Conservation (phyloP, 768 basidiomycete genomes). For the Suillus brevipes region DNA sequence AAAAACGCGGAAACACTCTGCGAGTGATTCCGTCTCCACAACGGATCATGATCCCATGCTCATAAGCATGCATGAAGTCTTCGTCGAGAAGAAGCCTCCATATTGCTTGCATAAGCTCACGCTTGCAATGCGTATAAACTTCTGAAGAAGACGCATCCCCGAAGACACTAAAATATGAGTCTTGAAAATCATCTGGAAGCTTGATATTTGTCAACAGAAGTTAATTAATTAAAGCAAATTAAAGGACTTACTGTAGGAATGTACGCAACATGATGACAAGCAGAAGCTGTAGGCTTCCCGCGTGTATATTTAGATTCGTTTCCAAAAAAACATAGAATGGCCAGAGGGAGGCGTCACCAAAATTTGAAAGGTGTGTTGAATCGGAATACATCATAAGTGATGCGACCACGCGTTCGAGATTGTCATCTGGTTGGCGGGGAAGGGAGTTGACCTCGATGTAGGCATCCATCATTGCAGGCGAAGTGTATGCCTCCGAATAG, state of each 20-base stretch:
- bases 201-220: not conserved
- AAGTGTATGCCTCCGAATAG: constrained; percentile 6
- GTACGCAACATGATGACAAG: constrained; percentile 16
- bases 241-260: constrained; percentile 10
- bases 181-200: not conserved
- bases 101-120: not conserved
- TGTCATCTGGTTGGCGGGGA: constrained; percentile 11
- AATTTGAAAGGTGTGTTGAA: constrained; percentile 23
- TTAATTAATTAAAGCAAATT: not conserved
- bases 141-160: not conserved
- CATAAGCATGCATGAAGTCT: not conserved
- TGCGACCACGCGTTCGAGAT: constrained; percentile 17
- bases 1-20: not conserved
- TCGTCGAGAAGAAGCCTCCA: not conserved
- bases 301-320: constrained; percentile 19
- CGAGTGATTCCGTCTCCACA: not conserved
- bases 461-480: not conserved
- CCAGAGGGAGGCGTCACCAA: constrained; percentile 16
- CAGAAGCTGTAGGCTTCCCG: constrained; percentile 11
- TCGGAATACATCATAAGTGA: constrained; percentile 27
- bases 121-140: not conserved
- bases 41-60: not conserved
- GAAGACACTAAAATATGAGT: not conserved
- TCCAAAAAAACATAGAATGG: constrained; percentile 18
- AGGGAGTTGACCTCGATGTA: constrained; percentile 11